Evolutionary conservation across 371 early-diverging fungal genomes (phyloP), one percentile per base, ranked within the genome.

Genomic region (Actinomucor elegans): DNA sequence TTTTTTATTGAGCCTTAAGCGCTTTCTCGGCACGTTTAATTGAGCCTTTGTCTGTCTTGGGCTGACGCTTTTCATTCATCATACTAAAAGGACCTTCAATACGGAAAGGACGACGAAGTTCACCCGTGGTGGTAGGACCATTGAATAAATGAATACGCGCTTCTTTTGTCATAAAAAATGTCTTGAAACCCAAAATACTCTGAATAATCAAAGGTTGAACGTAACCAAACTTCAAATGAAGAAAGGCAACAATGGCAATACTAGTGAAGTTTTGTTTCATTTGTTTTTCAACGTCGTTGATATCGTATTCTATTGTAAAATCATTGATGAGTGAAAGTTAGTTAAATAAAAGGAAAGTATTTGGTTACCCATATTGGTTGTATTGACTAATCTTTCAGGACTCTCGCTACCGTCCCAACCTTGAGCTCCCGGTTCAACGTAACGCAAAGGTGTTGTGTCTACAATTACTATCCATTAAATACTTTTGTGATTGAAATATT

Each of bases 201-300:
- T 94, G 94, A 53, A 91, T 71, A 20, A 92, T 68, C 24, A 94
- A 72, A 3, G 96, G 96, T 54, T 93, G 91, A 42, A 91, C 78
- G 59, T 88, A 93, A 21, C 89, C 88, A 61, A 85, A 92, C 64
- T 92, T 83, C 68, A 87, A 84, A 73, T 94, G 90, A 67, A 94
- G 75, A 44, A 89, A 81, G 7, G 71, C 67, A 58, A 94, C 78
- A 42, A 94, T 71, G n/a, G 67, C 80, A 35, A 87, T 63, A 38
- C 88, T 79, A 23, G 86, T 80, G 31, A 82, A 48, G 3, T 84
- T 71, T 55, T 87, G 85, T 59, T 86, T 90, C 48, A 88, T 60
- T 23, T 71, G 65, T 64, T 88, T 86, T 44, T 80, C 70, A 46
- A 90, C 68, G 65, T 94, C 89, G 20, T 66, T 77, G 27, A 86